Evolutionary conservation across 192 early-diverging fungal genomes (phyloP).

Genomic region (Coemansia furcata): DNA sequence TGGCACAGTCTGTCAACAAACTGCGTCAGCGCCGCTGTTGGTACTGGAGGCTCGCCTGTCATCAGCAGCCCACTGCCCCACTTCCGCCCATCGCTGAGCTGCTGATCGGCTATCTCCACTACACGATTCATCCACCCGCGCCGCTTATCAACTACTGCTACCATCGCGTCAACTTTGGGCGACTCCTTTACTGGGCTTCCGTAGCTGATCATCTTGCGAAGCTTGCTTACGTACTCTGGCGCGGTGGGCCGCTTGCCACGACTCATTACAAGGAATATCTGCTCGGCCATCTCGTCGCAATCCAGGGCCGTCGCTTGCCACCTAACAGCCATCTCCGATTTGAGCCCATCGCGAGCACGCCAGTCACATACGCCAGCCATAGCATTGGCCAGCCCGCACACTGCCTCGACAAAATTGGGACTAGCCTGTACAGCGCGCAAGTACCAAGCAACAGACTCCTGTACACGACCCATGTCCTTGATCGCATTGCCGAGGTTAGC

Average conservation of each 20-base stretch:
- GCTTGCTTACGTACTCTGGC: constrained; percentile 19
- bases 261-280: constrained; percentile 46
- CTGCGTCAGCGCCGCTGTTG: constrained; percentile 27
- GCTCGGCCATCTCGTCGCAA: constrained; percentile 26
- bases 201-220: constrained; percentile 25
- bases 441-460: constrained; percentile 86
- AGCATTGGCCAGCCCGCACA: constrained; percentile 87
- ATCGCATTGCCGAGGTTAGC: constrained; percentile 92
- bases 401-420: constrained; percentile 88
- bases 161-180: constrained; percentile 1
- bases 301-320: constrained; percentile 23
- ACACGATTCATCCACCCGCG: constrained; percentile 76
- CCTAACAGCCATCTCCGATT: constrained; percentile 28
- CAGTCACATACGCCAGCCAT: constrained; percentile 89
- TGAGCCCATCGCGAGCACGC: constrained; percentile 72
- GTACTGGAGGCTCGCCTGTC: background rate
- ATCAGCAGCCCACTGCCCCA: constrained; percentile 62
- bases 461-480: constrained; percentile 88
- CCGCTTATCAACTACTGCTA: constrained; percentile 16
- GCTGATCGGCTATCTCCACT: constrained; percentile 74
- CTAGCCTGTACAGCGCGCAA: constrained; percentile 77
- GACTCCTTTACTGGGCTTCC: background rate
- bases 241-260: constrained; percentile 34
- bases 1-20: constrained; percentile 32
- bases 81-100: constrained; percentile 62